Conservation (phyloP, 164 flowering plant genomes). For the Aristolochia fimbriata region DNA sequence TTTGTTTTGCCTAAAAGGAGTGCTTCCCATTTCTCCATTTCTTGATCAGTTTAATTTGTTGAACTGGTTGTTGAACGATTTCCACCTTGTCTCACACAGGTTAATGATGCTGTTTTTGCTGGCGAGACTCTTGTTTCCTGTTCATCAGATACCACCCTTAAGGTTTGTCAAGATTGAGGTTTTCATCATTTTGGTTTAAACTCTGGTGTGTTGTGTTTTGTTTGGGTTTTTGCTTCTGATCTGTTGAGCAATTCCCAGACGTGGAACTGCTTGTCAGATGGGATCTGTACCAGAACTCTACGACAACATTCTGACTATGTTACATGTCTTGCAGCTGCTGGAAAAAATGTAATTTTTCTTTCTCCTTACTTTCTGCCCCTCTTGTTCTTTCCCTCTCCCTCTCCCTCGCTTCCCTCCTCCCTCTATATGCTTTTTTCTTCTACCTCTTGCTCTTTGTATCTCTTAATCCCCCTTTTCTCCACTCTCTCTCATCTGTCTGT, state of each 20-base stretch:
- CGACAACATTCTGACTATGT: slow-evolving; percentile 95
- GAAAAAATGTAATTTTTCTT: slow-evolving; percentile 63
- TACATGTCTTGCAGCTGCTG: slow-evolving; percentile 85
- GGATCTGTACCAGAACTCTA: slow-evolving; percentile 68
- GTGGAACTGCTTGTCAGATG: slow-evolving; percentile 86
- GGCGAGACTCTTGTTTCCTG: slow-evolving; percentile 89
- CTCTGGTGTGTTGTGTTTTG: neutral
- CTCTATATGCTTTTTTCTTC: too few species aligned
- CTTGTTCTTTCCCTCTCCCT: slow-evolving; percentile 13
- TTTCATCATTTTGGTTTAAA: slow-evolving; percentile 6
- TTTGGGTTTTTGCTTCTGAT: neutral
- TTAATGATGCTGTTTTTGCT: slow-evolving; percentile 79
- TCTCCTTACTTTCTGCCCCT: neutral
- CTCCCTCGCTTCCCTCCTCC: neutral
- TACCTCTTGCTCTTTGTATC: too few species aligned
- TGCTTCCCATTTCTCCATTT: too few species aligned
- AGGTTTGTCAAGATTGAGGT: slow-evolving; percentile 35
- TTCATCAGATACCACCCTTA: slow-evolving; percentile 87
- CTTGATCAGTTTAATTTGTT: neutral
- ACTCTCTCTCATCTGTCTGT: slow-evolving; percentile 11
- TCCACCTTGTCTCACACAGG: slow-evolving; percentile 41
- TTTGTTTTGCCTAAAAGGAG: neutral
- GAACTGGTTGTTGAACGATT: neutral
- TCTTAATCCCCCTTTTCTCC: neutral
- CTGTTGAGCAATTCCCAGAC: slow-evolving; percentile 32